Percentiles rank a stretch among this genome's conserved stretches.
These are phyloP conservation scores for Penicillium egyptiacum DNA, from an alignment of 495 filamentous ascomycete genomes.

Conservation along the genomic window DNA sequence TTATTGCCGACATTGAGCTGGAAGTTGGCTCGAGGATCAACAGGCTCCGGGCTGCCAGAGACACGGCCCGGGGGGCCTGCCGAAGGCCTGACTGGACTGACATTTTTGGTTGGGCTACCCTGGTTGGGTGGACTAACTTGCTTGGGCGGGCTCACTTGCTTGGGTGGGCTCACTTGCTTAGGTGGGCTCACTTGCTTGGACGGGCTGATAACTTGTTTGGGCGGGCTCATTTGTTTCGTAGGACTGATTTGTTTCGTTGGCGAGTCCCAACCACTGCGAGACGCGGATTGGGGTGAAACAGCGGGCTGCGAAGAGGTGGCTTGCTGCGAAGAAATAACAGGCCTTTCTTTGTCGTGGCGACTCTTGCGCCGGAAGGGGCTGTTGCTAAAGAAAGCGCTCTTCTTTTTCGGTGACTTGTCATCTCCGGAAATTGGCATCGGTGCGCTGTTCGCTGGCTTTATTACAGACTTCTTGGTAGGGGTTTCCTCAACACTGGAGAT, in stretches of 20 bases:
- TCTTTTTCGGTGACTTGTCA: constrained; percentile 73
- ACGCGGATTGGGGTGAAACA: constrained; percentile 7
- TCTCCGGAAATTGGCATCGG: constrained; percentile 45
- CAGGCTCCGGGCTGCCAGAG: constrained; percentile 77
- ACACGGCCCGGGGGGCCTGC: constrained; percentile 25
- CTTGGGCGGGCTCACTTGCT: constrained; percentile 23
- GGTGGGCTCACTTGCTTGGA: constrained; percentile 4
- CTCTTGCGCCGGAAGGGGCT: constrained; percentile 95
- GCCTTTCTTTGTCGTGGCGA: constrained; percentile 74
- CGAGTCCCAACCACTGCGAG: constrained; percentile 41
- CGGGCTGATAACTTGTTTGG: constrained; percentile 22
- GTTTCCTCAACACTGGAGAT: constrained; percentile 73
- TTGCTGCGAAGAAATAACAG: constrained; percentile 33
- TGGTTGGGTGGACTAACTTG: constrained; percentile 13
- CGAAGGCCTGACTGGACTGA: constrained; percentile 34
- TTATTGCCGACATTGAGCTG: constrained; percentile 97
- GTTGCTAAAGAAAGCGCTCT: constrained; percentile 91
- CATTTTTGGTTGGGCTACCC: constrained; percentile 25
- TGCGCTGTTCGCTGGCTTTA: constrained; percentile 58
- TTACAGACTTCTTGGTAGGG: constrained; percentile 63
- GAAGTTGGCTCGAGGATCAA: constrained; percentile 88
- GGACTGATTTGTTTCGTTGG: constrained; percentile 20
- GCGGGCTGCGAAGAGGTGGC: constrained; percentile 26
- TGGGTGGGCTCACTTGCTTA: constrained; percentile 1
- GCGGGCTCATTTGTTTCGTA: constrained; percentile 4